Conservation (phyloP, 192 early-diverging fungal genomes). For the Coemansia sp. region DNA sequence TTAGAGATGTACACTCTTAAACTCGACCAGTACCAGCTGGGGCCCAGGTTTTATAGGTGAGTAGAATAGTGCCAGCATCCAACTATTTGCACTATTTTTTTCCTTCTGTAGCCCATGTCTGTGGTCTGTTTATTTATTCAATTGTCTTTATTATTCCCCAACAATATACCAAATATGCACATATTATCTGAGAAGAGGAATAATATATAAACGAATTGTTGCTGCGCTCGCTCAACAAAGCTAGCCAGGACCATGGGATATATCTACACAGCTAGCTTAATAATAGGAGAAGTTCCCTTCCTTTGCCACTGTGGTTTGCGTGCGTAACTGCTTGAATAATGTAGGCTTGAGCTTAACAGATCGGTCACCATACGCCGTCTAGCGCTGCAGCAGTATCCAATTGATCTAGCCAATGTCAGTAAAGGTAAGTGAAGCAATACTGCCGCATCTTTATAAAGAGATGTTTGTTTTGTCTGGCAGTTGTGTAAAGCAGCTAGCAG, state of each 20-base stretch:
- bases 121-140: no score
- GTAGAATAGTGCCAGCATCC: not conserved
- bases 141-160: no score
- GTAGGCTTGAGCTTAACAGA: slow-evolving; percentile 49
- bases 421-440: slow-evolving; percentile 43
- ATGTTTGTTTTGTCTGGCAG: no score
- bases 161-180: no score
- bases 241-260: no score
- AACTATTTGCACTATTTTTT: not conserved
- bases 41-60: slow-evolving; percentile 49
- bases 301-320: not conserved
- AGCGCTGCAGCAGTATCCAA: slow-evolving; percentile 40
- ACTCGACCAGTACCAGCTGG: slow-evolving; percentile 45
- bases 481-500: no score
- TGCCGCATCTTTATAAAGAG: not conserved
- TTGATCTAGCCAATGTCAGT: slow-evolving; percentile 28
- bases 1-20: slow-evolving; percentile 16
- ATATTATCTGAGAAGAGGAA: no score
- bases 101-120: not conserved
- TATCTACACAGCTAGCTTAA: not conserved
- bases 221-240: no score
- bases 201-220: no score
- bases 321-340: not conserved
- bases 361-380: slow-evolving; percentile 49
- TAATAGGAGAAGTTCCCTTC: not conserved